Base-by-base conservation (phyloP, 352 stramenopile genomes). In the Pythium myriotylum region DNA sequence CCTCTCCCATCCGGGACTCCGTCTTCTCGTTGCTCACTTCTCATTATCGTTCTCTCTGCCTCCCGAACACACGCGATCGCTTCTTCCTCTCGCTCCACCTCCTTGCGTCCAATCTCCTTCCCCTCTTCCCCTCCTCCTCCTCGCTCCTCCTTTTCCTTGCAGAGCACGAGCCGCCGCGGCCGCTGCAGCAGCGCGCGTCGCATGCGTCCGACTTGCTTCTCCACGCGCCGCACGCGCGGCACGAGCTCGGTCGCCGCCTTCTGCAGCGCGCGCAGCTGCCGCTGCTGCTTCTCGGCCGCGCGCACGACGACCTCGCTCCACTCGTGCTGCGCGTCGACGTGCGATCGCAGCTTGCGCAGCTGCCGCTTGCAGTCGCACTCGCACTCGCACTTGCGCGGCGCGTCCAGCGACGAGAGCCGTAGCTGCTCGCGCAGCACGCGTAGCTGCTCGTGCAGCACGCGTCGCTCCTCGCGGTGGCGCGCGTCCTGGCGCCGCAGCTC, bases 401-500 rank as follows among this genome's bases (percentile, higher is more conserved):
- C 43, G 16, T n/a, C 37, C 42, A 50, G 37, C 23, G 47, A 29
- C n/a, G 29, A 35, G 22, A 65, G 49, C 32, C 42, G 58, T 27
- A 65, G 48, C 40, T 65, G 48, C 39, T 65, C 39, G 16, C 23
- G 43, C 22, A 65, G 24, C 16, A 67, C 42, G 42, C 29, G 19
- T 5, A 57, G 26, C 51, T 60, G 49, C 50, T 60, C 32, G 19
- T 40, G 9, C 22, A 67, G 29, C 12, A 60, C 39, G 22, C 4
- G 20, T 22, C 10, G 23, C 47, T 49, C 20, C 24, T 56, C 8
- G 20, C 48, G n/a, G 12, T 20, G 6, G 4, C 8, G 17, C 35
- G 43, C 51, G 26, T 69, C 57, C 0, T 74, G 59, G 22, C 62
- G 66, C n/a, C 58, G 67, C 29, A 87, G 22, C 39, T 81, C 74